Evolutionary conservation across 768 basidiomycete genomes (phyloP).

Genomic region (Lentinula edodes): DNA sequence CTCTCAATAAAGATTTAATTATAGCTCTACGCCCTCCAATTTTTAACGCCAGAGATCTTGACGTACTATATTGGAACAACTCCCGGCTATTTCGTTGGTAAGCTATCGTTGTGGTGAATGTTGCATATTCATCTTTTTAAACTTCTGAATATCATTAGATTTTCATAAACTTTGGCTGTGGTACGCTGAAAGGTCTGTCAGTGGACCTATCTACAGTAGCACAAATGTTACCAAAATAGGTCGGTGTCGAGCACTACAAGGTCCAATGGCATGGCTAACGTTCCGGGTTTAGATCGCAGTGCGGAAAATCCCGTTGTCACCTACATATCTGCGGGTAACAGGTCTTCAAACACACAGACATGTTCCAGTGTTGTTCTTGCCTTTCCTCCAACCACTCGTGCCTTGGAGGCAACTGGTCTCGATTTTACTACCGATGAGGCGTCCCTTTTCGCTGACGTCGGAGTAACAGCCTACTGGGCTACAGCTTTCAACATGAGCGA

Average conservation of each 20-base stretch:
- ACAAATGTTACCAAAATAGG: conserved; percentile 5
- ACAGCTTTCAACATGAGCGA: not conserved
- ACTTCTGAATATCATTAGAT: not conserved
- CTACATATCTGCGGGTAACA: not conserved
- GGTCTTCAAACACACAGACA: not conserved
- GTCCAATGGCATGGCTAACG: not conserved
- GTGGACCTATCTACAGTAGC: conserved; percentile 1
- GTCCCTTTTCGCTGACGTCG: conserved; percentile 1
- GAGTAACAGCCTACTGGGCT: conserved; percentile 2
- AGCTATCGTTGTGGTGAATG: not conserved
- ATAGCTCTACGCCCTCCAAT: conserved; percentile 6
- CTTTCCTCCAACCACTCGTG: not conserved
- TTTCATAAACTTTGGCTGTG: conserved; percentile 5
- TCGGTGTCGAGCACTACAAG: not conserved
- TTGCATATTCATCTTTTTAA: not conserved
- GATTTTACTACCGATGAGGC: not conserved
- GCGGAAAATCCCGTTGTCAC: not conserved
- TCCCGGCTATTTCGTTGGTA: conserved; percentile 3
- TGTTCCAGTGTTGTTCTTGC: conserved; percentile 5
- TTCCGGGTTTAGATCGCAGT: not conserved
- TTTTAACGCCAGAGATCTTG: conserved; percentile 6
- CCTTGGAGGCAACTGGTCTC: not conserved
- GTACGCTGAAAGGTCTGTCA: not conserved
- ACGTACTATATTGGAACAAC: not conserved
- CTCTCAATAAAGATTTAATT: not conserved